Percentiles rank a stretch among this genome's conserved stretches.
Evolutionary conservation across 2,329 filamentous ascomycete species (phyloP).

Genomic region (Lizonia empirigonia): DNA sequence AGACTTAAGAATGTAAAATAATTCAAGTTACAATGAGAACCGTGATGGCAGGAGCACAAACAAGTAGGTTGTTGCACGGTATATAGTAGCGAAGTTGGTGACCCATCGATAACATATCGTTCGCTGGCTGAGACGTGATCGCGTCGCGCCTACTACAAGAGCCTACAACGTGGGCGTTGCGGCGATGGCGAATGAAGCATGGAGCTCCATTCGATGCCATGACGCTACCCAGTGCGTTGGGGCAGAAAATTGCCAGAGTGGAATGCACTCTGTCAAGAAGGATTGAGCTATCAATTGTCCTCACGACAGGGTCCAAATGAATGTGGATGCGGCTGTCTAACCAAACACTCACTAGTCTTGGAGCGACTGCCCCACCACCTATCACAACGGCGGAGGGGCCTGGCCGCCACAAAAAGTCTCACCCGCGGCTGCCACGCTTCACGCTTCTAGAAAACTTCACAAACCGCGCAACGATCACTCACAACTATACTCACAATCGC

Average conservation of each 20-base stretch:
- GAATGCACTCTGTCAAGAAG: conserved; percentile 3
- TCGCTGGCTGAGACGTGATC: conserved; percentile 13
- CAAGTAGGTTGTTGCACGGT: conserved; percentile 15
- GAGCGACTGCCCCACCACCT: conserved; percentile 14
- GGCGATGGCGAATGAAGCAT: background rate
- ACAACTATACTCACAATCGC: conserved; percentile 15
- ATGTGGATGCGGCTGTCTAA: conserved; percentile 24
- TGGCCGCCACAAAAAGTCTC: conserved; percentile 39
- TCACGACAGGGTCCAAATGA: conserved; percentile 8
- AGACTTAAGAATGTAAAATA: background rate
- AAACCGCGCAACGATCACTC: conserved; percentile 10
- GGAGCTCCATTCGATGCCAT: background rate
- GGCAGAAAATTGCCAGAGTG: conserved; percentile 1
- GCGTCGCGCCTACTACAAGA: conserved; percentile 15
- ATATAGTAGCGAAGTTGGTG: conserved; percentile 6
- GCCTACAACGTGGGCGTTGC: conserved; percentile 5
- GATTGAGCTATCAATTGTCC: background rate
- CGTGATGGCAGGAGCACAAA: conserved; percentile 10
- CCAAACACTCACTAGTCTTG: conserved; percentile 15
- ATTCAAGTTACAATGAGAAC: conserved; percentile 15
- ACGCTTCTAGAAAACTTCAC: conserved; percentile 13
- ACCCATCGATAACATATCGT: conserved; percentile 22
- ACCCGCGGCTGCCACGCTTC: conserved; percentile 18
- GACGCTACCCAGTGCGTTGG: background rate
- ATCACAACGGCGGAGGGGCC: no score